Conservation (phyloP, 805 yeast species). For the Starmerella vaccinii region DNA sequence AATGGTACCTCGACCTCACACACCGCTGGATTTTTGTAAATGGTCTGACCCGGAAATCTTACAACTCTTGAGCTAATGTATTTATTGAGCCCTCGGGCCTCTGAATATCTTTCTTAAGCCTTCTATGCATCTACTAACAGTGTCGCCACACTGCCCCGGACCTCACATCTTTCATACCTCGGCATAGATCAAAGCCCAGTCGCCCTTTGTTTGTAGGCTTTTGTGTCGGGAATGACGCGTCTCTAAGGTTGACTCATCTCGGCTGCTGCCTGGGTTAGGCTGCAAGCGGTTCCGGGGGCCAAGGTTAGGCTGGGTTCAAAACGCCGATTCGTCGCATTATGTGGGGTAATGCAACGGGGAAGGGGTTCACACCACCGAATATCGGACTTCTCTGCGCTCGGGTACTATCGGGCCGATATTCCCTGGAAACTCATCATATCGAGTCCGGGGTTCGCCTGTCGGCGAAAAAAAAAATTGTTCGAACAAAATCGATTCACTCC, state of each 20-base stretch:
- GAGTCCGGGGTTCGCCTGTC: too few relatives aligned
- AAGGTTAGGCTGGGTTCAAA: background rate
- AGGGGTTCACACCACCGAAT: conserved; percentile 3
- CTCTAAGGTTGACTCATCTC: conserved; percentile 2
- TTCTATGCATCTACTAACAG: too few relatives aligned
- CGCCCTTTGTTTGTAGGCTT: background rate
- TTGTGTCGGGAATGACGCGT: background rate
- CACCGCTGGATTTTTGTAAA: background rate
- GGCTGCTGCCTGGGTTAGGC: background rate
- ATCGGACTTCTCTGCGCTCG: conserved; percentile 1
- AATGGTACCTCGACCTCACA: background rate
- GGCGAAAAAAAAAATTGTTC: too few relatives aligned
- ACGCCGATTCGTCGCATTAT: background rate
- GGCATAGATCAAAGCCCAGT: background rate
- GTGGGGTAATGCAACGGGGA: conserved; percentile 1
- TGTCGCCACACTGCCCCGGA: too few relatives aligned
- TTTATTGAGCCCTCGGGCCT: too few relatives aligned
- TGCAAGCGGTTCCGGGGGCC: background rate
- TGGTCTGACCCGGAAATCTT: too few relatives aligned
- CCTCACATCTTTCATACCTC: background rate
- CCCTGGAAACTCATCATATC: too few relatives aligned
- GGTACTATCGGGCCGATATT: background rate
- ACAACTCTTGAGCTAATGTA: too few relatives aligned
- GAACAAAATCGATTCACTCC: too few relatives aligned
- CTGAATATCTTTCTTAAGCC: too few relatives aligned